These are phyloP conservation scores for Penicillium sp. DNA, from an alignment of 2,329 filamentous ascomycete species.

Conservation along the genomic window DNA sequence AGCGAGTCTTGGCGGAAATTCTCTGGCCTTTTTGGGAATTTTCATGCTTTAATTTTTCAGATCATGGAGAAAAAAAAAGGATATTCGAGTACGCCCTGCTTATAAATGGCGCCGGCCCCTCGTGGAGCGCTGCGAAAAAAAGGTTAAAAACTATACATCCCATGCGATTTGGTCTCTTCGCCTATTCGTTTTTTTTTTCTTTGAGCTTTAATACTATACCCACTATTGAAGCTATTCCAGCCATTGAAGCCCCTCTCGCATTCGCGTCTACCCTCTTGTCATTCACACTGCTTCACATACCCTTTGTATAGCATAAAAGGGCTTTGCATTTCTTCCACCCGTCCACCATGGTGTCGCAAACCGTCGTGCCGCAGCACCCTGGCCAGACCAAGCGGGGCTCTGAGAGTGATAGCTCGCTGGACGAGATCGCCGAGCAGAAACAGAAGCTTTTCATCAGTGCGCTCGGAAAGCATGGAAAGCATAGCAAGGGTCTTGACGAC, in stretches of 20 bases:
- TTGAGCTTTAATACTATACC: background rate
- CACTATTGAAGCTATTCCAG: background rate
- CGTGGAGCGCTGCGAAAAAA: slow-evolving; percentile 10
- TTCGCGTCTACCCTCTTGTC: background rate
- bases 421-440: slow-evolving; percentile 32
- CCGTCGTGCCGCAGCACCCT: slow-evolving; percentile 25
- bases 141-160: slow-evolving; percentile 11
- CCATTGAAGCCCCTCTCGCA: background rate
- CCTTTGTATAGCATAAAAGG: slow-evolving; percentile 10
- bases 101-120: slow-evolving; percentile 29
- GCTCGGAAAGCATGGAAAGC: slow-evolving; percentile 24
- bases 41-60: slow-evolving; percentile 17
- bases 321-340: background rate
- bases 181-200: background rate
- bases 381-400: slow-evolving; percentile 27
- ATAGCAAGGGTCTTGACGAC: slow-evolving; percentile 43
- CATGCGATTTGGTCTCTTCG: background rate
- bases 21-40: slow-evolving; percentile 1
- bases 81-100: slow-evolving; percentile 20
- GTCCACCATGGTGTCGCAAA: slow-evolving; percentile 25
- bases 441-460: slow-evolving; percentile 26
- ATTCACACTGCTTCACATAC: slow-evolving; percentile 2
- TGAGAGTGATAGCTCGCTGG: slow-evolving; percentile 31
- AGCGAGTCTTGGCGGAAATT: slow-evolving; percentile 12
- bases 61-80: slow-evolving; percentile 22